Percentiles rank a stretch among this genome's conserved stretches.
These are phyloP conservation scores for Macrocystidia cucumis DNA, from an alignment of 1,284 basidiomycete species.

Conservation along the genomic window DNA sequence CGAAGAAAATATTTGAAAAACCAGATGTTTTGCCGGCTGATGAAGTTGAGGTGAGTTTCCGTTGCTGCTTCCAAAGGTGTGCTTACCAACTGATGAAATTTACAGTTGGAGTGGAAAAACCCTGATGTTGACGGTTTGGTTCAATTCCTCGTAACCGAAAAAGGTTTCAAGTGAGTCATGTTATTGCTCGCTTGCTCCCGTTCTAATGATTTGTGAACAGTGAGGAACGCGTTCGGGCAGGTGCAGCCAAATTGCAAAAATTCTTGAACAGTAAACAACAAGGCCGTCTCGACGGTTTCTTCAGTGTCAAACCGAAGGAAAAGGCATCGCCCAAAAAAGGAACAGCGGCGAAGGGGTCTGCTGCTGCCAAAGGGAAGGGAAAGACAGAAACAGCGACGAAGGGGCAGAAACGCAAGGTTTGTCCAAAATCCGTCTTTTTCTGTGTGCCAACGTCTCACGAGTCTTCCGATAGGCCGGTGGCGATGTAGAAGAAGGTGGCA, in stretches of 20 bases:
- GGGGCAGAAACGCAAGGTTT: constrained; percentile 68
- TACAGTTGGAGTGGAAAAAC: constrained; percentile 87
- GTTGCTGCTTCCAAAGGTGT: background rate
- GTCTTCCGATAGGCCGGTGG: no score
- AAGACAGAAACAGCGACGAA: constrained; percentile 22
- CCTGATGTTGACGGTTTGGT: constrained; percentile 94
- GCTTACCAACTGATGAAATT: constrained; percentile 1
- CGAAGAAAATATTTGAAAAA: constrained; percentile 82
- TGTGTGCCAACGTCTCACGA: no score
- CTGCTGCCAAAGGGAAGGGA: constrained; percentile 19
- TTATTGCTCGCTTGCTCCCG: constrained; percentile 4
- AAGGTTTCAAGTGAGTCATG: constrained; percentile 88
- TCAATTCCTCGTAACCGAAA: constrained; percentile 90
- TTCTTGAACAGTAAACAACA: constrained; percentile 91
- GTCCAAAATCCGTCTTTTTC: no score
- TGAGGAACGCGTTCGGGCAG: constrained; percentile 94
- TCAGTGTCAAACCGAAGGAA: constrained; percentile 63
- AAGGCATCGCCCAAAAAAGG: constrained; percentile 28
- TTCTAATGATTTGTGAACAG: constrained; percentile 30
- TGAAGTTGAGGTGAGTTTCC: constrained; percentile 68
- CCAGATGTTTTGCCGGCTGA: constrained; percentile 87
- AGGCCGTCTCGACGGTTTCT: constrained; percentile 94
- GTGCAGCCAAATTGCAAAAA: constrained; percentile 88
- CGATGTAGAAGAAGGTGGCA: no score
- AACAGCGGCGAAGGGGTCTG: constrained; percentile 22